A percentile compares a stretch with the other conserved stretches of the same genome.
These are phyloP conservation scores for Metroxylon sagu DNA, from an alignment of 176 grass and related monocot species.

Conservation along the genomic window DNA sequence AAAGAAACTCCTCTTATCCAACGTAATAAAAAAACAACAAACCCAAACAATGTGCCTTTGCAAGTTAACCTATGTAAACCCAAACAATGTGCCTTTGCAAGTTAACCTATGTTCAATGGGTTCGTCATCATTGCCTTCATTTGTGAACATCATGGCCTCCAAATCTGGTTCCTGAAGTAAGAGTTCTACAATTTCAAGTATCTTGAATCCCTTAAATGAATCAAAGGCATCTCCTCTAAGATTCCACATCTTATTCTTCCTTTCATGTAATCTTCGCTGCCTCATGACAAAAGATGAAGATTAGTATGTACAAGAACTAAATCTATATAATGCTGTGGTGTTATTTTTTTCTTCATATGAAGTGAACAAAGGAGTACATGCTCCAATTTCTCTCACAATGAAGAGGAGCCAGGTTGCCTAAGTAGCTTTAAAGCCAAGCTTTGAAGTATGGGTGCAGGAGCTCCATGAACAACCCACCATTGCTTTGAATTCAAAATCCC, in stretches of 20 bases:
- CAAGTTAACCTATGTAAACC: too few species aligned
- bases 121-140: too few species aligned
- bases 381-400: conserved; percentile 22
- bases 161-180: too few species aligned
- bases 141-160: too few species aligned
- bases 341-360: conserved; percentile 7
- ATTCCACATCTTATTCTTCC: conserved; percentile 1
- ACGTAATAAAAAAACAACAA: too few species aligned
- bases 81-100: too few species aligned
- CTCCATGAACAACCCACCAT: conserved; percentile 22
- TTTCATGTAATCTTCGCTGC: background rate
- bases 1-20: too few species aligned
- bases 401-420: conserved; percentile 4
- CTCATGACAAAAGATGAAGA: conserved; percentile 16
- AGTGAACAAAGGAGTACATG: conserved; percentile 10
- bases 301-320: conserved; percentile 23
- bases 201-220: too few species aligned
- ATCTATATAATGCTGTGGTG: conserved; percentile 4
- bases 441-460: conserved; percentile 1
- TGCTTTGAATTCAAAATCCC: background rate
- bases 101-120: too few species aligned
- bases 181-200: too few species aligned
- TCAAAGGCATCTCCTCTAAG: background rate
- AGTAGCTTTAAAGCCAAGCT: conserved; percentile 15
- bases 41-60: too few species aligned